Evolutionary conservation across 2,329 filamentous ascomycete genomes (phyloP).

Genomic region (Pseudogymnoascus sp.): DNA sequence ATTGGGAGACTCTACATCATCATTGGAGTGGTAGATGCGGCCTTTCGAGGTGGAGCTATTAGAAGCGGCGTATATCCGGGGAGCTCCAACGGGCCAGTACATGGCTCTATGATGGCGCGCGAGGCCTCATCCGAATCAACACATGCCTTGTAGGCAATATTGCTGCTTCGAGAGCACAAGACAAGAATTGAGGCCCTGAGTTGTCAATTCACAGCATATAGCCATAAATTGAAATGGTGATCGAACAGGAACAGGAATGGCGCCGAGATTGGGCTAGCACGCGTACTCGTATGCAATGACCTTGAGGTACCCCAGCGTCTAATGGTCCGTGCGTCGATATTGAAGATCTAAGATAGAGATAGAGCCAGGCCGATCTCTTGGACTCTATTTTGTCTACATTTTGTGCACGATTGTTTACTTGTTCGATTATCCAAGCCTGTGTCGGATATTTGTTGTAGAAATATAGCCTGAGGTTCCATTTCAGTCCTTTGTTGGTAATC

Average conservation of each 20-base stretch:
- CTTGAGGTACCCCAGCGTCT: background rate
- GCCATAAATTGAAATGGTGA: conserved; percentile 4
- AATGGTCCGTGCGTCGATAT: background rate
- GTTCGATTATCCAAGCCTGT: background rate
- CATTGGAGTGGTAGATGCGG: conserved; percentile 48
- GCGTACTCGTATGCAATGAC: background rate
- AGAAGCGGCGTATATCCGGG: conserved; percentile 72
- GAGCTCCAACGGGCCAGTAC: conserved; percentile 88
- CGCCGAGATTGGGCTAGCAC: conserved; percentile 2
- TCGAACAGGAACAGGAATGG: background rate
- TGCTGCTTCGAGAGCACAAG: conserved; percentile 10
- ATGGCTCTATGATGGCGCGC: conserved; percentile 44
- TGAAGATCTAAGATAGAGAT: conserved; percentile 6
- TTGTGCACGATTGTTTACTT: conserved; percentile 1
- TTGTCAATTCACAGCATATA: conserved; percentile 2
- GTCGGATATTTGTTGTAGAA: background rate
- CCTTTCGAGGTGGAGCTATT: conserved; percentile 50
- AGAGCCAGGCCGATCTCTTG: background rate
- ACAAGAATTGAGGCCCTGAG: background rate
- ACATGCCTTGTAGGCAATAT: conserved; percentile 26
- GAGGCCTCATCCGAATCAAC: conserved; percentile 28
- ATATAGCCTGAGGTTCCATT: background rate
- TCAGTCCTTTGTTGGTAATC: background rate
- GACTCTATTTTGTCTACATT: conserved; percentile 3
- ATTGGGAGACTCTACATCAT: conserved; percentile 45